Evolutionary conservation across 305 asterid genomes (phyloP).

Genomic region (Fraxinus paxiana): DNA sequence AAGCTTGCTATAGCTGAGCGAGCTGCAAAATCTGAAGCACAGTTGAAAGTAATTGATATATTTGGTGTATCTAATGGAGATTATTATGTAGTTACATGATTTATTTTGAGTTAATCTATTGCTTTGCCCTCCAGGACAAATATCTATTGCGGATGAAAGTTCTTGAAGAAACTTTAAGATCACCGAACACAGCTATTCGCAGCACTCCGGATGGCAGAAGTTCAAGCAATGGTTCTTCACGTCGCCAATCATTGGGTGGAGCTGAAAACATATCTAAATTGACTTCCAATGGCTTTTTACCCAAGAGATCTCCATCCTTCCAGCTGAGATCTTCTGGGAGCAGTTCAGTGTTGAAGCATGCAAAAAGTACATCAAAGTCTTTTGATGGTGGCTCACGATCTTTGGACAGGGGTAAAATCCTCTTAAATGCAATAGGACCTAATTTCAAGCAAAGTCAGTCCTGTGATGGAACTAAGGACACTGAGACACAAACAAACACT

Average conservation of each 20-base stretch:
- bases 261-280: constrained; percentile 76
- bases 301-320: constrained; percentile 92
- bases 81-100: background rate
- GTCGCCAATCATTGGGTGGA: constrained; percentile 95
- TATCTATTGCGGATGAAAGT: constrained; percentile 75
- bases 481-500: constrained; percentile 54
- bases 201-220: constrained; percentile 62
- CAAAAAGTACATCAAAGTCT: constrained; percentile 96
- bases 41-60: constrained; percentile 59
- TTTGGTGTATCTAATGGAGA: background rate
- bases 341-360: constrained; percentile 85
- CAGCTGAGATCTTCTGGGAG: constrained; percentile 84
- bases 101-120: constrained; percentile 9
- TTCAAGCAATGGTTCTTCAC: constrained; percentile 73
- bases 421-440: constrained; percentile 83
- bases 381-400: constrained; percentile 97
- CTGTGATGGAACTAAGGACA: constrained; percentile 82
- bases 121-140: constrained; percentile 61
- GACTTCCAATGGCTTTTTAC: constrained; percentile 80
- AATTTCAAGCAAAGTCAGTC: constrained; percentile 88
- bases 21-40: constrained; percentile 90
- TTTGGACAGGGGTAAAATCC: constrained; percentile 73
- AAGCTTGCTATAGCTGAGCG: constrained; percentile 84
- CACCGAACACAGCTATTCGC: constrained; percentile 59
- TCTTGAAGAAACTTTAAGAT: constrained; percentile 89